Evolutionary conservation across 2,329 filamentous ascomycete species (phyloP), one percentile per base, ranked within the genome.

Genomic region (Cladosporium halotolerans): DNA sequence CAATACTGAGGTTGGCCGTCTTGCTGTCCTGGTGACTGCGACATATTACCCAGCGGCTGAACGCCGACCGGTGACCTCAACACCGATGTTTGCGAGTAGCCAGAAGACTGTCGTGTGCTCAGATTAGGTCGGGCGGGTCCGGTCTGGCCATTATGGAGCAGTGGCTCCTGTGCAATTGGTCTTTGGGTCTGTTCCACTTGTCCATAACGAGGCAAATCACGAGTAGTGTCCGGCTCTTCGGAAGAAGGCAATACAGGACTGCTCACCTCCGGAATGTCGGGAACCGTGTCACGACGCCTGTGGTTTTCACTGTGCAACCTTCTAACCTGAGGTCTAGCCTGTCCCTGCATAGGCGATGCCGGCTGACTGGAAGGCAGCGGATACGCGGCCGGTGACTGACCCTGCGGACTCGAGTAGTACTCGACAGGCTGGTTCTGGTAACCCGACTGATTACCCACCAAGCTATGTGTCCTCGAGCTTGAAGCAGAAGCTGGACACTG

Each of bases 1-100:
- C 51, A 53, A 23, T 53, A 53, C 16, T 53, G 43, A 9, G 51
- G 46, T 9, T 53, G 51, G 28, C 42, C 46, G 38, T 53, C 43
- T 36, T 53, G 51, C 10, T 44, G 36, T 14, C 51, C 51, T 7
- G 51, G 51, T n/a, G 51, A 43, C 42, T 53, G 51, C 13, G 50
- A 34, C 38, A 53, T 41, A 9, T 46, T 53, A 13, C 46, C 50
- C 4, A 34, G 16, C 6, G 28, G 32, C 9, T 42, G 47, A 7
- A 28, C 16, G 11, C 9, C 33, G n/a, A 23, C 47, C 10, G 47
- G 39, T 9, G 39, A 43, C 9, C 9, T 16, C n/a, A 43, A 23
- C 4, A 50, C 39, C 10, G 47, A 43, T 4, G 11, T 3, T 31
- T 43, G 47, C 13, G 47, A 50, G 16, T 50, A 50, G 9, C n/a